A percentile compares a stretch with the other conserved stretches of the same genome.
Conservation (phyloP, 2,329 filamentous ascomycete genomes). For the Fusarium fujikuroi region DNA sequence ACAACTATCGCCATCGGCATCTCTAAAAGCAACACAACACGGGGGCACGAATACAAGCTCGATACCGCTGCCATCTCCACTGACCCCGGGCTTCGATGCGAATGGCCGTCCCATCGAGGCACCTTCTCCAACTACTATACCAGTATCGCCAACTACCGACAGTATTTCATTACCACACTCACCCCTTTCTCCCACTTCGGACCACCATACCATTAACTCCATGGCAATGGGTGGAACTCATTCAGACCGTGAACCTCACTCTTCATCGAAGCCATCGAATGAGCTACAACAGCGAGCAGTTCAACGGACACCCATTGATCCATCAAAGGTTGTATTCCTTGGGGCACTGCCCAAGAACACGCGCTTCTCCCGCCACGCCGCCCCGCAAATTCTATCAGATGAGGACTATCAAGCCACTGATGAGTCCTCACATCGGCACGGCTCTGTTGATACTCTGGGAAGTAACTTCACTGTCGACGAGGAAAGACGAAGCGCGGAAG, state of each 20-base stretch:
- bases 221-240: constrained; percentile 5
- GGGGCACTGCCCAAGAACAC: constrained; percentile 64
- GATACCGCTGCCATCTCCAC: constrained; percentile 55
- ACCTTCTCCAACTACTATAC: constrained; percentile 55
- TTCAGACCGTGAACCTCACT: constrained; percentile 14
- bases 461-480: constrained; percentile 69
- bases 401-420: constrained; percentile 5
- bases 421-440: neutral
- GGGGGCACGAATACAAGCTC: constrained; percentile 47
- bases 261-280: constrained; percentile 1
- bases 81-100: constrained; percentile 60
- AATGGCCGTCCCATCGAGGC: constrained; percentile 51
- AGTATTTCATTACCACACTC: constrained; percentile 30
- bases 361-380: constrained; percentile 39
- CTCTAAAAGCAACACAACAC: constrained; percentile 32
- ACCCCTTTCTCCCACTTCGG: constrained; percentile 22
- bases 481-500: constrained; percentile 49
- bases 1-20: constrained; percentile 35
- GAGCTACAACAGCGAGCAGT: constrained; percentile 37
- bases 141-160: constrained; percentile 31
- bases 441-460: constrained; percentile 58
- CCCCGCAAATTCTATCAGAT: neutral
- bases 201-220: constrained; percentile 18
- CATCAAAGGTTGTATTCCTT: constrained; percentile 63
- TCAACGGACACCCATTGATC: constrained; percentile 63